Percentiles rank a stretch among this genome's conserved stretches.
These are phyloP conservation scores for Prunus campanulata DNA, from an alignment of 306 rosid species.

Conservation along the genomic window DNA sequence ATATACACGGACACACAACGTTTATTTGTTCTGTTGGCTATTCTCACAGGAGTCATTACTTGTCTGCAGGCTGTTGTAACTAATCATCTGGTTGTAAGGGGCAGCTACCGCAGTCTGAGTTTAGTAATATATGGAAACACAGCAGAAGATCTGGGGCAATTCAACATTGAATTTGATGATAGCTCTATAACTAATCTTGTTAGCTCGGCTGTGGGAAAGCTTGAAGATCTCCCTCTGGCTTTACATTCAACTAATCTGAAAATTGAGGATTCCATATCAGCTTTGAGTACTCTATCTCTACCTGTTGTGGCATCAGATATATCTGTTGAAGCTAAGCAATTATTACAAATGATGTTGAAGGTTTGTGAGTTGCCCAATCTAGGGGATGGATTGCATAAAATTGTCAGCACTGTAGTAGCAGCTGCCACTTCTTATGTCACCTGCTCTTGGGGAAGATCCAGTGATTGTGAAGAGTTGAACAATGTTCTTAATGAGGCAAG, in stretches of 20 bases:
- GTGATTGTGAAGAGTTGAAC: slow-evolving; percentile 48
- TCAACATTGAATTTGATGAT: slow-evolving; percentile 90
- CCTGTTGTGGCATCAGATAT: slow-evolving; percentile 68
- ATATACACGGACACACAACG: background rate
- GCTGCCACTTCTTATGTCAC: slow-evolving; percentile 69
- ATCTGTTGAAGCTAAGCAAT: slow-evolving; percentile 60
- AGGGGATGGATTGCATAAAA: slow-evolving; percentile 57
- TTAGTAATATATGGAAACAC: slow-evolving; percentile 94
- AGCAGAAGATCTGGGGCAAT: slow-evolving; percentile 96
- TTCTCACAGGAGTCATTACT: slow-evolving; percentile 20
- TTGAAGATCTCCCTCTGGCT: slow-evolving; percentile 88
- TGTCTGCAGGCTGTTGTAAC: slow-evolving; percentile 84
- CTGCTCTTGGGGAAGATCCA: slow-evolving; percentile 37
- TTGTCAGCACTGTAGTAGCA: slow-evolving; percentile 64
- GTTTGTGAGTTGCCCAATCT: slow-evolving; percentile 58
- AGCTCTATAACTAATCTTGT: slow-evolving; percentile 78
- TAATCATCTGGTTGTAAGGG: slow-evolving; percentile 94
- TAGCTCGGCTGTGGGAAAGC: slow-evolving; percentile 79
- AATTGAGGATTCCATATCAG: slow-evolving; percentile 55
- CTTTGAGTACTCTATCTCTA: slow-evolving; percentile 58
- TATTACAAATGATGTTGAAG: slow-evolving; percentile 68
- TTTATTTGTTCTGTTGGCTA: slow-evolving; percentile 10
- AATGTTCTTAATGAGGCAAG: slow-evolving; percentile 51
- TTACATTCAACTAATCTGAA: slow-evolving; percentile 59
- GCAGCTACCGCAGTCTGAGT: slow-evolving; percentile 95